Evolutionary conservation across 495 filamentous ascomycete species (phyloP), one percentile per base, ranked within the genome.

Genomic region (Pseudomonodictys pantanalensis): DNA sequence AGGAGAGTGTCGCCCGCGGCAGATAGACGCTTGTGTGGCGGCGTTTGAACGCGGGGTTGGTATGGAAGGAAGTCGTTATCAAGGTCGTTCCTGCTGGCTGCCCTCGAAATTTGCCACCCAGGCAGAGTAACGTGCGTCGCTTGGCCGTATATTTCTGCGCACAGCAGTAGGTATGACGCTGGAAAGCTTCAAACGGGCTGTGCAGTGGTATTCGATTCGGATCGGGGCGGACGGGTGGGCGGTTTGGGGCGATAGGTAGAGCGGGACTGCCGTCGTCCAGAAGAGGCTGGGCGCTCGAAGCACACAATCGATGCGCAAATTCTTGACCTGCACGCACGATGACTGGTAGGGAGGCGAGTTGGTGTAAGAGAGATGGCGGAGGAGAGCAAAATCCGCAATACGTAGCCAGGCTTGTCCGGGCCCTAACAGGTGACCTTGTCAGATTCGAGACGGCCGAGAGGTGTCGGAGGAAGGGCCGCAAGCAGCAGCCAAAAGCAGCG

Each of bases 1-100:
- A 11, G 41, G 76, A 73, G 58, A 70, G 77, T 8, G 29, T 18
- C 43, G 43, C 32, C 17, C 23, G 35, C 23, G 18, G 66, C 70
- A 25, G 60, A 33, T 4, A 41, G 45, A 20, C 45, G 8, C 20
- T 10, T 38, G 5, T 17, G 29, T 49, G 5, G 29, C 32, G 26
- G 26, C 6, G 48, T 52, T 5, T 48, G 24, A 4, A 9, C 9
- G 45, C 23, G 45, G 8, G n/a, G n/a, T n/a, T n/a, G n/a, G n/a
- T n/a, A n/a, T n/a, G n/a, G n/a, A n/a, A n/a, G n/a, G n/a, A n/a
- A n/a, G n/a, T n/a, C n/a, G n/a, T n/a, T n/a, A n/a, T n/a, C n/a
- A n/a, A n/a, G n/a, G n/a, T n/a, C n/a, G n/a, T n/a, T n/a, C n/a
- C n/a, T n/a, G n/a, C n/a, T n/a, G n/a, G n/a, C n/a, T n/a, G n/a